A percentile compares a stretch with the other conserved stretches of the same genome.
Evolutionary conservation across 441 rosid species (phyloP).

Genomic region (Gossypium schwendimanii): DNA sequence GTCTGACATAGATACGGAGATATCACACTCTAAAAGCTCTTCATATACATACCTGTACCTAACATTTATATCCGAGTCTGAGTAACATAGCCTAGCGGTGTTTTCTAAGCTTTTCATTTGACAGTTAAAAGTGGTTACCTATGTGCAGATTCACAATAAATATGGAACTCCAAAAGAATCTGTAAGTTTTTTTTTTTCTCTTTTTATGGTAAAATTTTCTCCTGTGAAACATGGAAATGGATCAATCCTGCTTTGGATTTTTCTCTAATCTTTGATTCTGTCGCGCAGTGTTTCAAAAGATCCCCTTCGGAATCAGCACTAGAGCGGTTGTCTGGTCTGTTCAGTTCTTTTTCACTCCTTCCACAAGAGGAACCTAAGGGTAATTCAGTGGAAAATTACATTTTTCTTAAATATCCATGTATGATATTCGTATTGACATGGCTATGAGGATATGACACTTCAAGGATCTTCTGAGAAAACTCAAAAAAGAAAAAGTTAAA

Average conservation of each 20-base stretch:
- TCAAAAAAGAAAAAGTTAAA: too few relatives aligned
- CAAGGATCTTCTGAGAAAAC: too few relatives aligned
- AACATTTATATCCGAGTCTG: background rate
- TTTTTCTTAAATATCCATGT: background rate
- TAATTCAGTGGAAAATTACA: constrained; percentile 14
- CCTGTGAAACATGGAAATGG: background rate
- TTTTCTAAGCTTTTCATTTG: background rate
- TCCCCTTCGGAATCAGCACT: constrained; percentile 73
- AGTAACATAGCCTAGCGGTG: background rate
- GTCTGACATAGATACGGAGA: too few relatives aligned
- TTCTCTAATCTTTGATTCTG: constrained; percentile 6
- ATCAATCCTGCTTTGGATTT: background rate
- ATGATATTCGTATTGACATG: background rate
- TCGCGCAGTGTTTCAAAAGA: constrained; percentile 48
- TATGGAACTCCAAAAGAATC: constrained; percentile 55
- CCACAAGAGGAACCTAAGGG: constrained; percentile 59
- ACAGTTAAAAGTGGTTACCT: background rate
- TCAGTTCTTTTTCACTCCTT: constrained; percentile 62
- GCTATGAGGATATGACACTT: background rate
- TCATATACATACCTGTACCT: background rate
- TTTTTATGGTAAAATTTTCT: background rate
- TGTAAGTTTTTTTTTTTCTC: constrained; percentile 30
- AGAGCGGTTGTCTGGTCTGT: constrained; percentile 62
- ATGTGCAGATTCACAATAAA: constrained; percentile 71
- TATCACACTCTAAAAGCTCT: background rate